A percentile compares a stretch with the other conserved stretches of the same genome.
These are phyloP conservation scores for Marasmius oreades DNA, from an alignment of 1,284 basidiomycete species.

Conservation along the genomic window DNA sequence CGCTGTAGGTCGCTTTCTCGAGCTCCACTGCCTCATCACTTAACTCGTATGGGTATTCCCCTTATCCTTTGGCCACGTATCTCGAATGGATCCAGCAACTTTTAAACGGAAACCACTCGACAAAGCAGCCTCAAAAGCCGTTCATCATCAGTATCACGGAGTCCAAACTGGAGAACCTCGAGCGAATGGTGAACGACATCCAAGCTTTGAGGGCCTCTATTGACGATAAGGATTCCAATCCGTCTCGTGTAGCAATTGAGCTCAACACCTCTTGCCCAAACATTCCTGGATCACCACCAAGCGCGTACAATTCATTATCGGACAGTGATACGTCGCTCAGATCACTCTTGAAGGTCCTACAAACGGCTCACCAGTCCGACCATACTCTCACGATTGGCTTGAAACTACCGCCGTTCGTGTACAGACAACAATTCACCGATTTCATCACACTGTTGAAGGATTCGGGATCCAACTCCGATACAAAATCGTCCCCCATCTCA, in stretches of 20 bases:
- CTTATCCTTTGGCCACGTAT: conserved; percentile 62
- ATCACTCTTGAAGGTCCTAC: conserved; percentile 52
- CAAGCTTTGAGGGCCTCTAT: conserved; percentile 51
- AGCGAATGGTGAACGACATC: conserved; percentile 52
- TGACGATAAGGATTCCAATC: conserved; percentile 19
- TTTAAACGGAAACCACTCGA: conserved; percentile 29
- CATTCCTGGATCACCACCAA: conserved; percentile 59
- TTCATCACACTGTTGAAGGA: conserved; percentile 42
- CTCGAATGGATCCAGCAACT: conserved; percentile 58
- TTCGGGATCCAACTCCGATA: conserved; percentile 18
- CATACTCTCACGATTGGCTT: conserved; percentile 65
- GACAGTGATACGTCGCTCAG: conserved; percentile 16
- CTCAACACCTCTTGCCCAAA: conserved; percentile 82
- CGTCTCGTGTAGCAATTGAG: conserved; percentile 60
- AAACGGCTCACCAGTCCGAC: conserved; percentile 44
- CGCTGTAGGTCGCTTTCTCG: conserved; percentile 54
- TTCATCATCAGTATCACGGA: conserved; percentile 76
- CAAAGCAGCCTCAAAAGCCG: conserved; percentile 44
- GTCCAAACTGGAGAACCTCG: conserved; percentile 46
- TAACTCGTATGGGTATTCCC: conserved; percentile 82
- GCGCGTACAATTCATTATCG: conserved; percentile 47
- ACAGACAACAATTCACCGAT: conserved; percentile 55
- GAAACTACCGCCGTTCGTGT: conserved; percentile 78
- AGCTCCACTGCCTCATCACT: conserved; percentile 49
- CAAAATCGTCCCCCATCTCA: conserved; percentile 38